These are phyloP conservation scores for Angophora floribunda DNA, from an alignment of 345 rosid genomes.

Conservation along the genomic window DNA sequence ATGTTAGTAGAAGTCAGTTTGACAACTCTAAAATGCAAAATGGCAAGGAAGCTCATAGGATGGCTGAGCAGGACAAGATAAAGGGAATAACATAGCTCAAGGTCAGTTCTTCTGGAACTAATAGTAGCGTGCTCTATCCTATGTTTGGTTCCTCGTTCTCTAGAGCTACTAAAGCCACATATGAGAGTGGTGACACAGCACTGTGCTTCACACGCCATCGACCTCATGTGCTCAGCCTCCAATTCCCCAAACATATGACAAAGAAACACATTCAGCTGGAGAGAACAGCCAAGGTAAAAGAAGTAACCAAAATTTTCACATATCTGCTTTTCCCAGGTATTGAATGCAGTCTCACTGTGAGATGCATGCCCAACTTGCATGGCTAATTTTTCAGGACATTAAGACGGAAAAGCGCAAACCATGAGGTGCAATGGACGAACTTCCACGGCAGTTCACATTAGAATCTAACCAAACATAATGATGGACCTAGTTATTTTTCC, in stretches of 20 bases:
- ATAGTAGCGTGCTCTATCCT: not conserved
- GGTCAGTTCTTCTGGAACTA: not conserved
- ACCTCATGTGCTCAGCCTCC: not conserved
- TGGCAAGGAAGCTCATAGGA: not conserved
- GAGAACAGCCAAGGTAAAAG: not conserved
- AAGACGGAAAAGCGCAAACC: not conserved
- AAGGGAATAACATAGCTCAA: not conserved
- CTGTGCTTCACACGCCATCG: not conserved
- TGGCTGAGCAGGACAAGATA: not conserved
- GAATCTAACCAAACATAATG: not conserved
- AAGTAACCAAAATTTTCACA: not conserved
- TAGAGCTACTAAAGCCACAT: not conserved
- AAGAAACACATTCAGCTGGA: not conserved
- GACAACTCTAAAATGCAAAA: not conserved
- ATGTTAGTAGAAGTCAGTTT: not conserved
- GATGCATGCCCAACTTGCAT: not conserved
- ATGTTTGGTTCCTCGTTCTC: not conserved
- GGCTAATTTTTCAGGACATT: not conserved
- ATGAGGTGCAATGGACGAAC: not conserved
- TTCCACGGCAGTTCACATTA: not conserved
- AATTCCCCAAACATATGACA: not conserved
- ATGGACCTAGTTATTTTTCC: not conserved
- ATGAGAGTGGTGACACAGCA: not conserved
- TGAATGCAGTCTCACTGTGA: not conserved
- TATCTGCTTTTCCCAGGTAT: not conserved